Evolutionary conservation across 495 filamentous ascomycete species (phyloP), one percentile per base, ranked within the genome.

Genomic region (Thozetella sp.): DNA sequence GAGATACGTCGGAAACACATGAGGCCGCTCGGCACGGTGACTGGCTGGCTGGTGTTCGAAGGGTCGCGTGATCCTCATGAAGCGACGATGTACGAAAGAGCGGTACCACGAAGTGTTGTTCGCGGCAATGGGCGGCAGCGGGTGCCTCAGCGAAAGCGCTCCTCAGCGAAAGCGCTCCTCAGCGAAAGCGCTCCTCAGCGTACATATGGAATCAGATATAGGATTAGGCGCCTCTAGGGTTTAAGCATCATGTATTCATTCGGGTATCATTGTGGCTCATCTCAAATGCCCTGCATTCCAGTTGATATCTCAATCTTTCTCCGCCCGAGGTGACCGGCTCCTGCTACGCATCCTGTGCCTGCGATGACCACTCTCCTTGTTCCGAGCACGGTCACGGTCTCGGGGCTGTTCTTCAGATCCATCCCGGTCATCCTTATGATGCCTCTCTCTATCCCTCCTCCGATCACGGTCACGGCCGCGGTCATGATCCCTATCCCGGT

Each of bases 1-100:
- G 74, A 78, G 86, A 70, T 96, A 94, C 75, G 74, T 95, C 50
- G 83, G 83, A 10, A 73, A 52, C 30, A 54, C 22, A 46, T 57
- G 55, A 25, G 19, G n/a, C 19, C 25, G n/a, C 20, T 22, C 22
- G 20, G 50, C 30, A 6, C 15, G 30, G 30, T 6, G 6, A 15
- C 15, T 15, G 30, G 30, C 30, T n/a, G n/a, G n/a, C n/a, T n/a
- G n/a, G n/a, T n/a, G n/a, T n/a, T n/a, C n/a, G 30, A 6, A 6
- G 30, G 30, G 30, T 6, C 30, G 6, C 30, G 15, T 15, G 30
- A 15, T 37, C 6, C 30, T 37, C 6, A 15, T 6, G 30, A 37
- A 37, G 30, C 6, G 30, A 37, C 30, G 15, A 37, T 6, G 30
- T 15, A 37, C 30, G 30, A n/a, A n/a, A n/a, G n/a, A n/a, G n/a